Conservation (phyloP, 176 grass and related monocot species). For the maize (Zea mays) region DNA sequence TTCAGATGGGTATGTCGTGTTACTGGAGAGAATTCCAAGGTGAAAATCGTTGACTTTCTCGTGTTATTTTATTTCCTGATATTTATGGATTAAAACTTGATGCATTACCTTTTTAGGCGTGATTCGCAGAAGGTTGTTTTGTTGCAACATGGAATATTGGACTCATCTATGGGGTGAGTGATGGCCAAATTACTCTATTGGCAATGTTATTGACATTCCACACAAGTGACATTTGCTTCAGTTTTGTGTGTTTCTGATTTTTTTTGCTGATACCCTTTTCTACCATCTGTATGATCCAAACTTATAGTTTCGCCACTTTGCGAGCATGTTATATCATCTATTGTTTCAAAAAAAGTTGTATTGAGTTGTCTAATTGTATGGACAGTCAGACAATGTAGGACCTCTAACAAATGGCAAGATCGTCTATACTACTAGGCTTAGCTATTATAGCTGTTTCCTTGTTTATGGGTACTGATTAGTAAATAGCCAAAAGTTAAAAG, state of each 20-base stretch:
- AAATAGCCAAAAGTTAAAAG: not conserved
- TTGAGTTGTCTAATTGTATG: not conserved
- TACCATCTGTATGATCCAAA: slow-evolving; percentile 4
- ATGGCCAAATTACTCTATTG: slow-evolving; percentile 10
- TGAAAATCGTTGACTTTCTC: slow-evolving; percentile 31
- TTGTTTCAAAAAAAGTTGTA: not conserved
- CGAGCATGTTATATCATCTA: slow-evolving; percentile 4
- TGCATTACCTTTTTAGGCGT: slow-evolving; percentile 54
- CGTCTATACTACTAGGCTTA: not conserved
- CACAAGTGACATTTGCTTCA: not conserved
- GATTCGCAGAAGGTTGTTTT: slow-evolving; percentile 87
- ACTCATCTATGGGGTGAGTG: slow-evolving; percentile 98
- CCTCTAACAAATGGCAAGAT: not conserved
- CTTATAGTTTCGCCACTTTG: not conserved
- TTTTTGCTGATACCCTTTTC: not conserved
- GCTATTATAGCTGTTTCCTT: not conserved
- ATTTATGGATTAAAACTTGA: slow-evolving; percentile 31
- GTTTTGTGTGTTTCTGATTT: not conserved
- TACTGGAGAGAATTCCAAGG: slow-evolving; percentile 97
- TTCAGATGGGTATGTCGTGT: slow-evolving; percentile 92
- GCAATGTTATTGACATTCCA: slow-evolving; percentile 3
- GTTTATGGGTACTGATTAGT: not conserved
- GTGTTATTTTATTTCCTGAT: slow-evolving; percentile 20
- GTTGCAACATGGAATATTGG: slow-evolving; percentile 93
- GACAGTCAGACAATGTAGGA: not conserved